phyloP scores from a whole-genome alignment of 2,329 filamentous ascomycete species.

The Colletotrichum karsti region DNA sequence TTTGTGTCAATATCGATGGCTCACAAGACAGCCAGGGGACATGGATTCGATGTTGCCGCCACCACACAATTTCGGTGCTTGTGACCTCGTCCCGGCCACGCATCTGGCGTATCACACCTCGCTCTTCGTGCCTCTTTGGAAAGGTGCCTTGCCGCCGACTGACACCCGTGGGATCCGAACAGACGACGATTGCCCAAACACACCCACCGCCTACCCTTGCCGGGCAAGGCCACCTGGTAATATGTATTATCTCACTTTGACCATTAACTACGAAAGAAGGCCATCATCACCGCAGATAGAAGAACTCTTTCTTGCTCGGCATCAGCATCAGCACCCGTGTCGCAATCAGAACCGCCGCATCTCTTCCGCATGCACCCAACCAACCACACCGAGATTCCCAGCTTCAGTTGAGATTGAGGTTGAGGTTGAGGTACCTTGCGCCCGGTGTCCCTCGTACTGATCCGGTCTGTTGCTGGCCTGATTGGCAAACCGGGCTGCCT shows the following conservation, averaged over 20 bases:
- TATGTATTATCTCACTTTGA: not conserved
- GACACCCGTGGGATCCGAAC: conserved; percentile 24
- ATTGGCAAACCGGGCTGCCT: not conserved
- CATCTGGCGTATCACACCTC: conserved; percentile 1
- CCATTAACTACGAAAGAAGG: not conserved
- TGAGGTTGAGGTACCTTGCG: no score
- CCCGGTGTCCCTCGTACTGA: no score
- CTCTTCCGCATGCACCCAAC: not conserved
- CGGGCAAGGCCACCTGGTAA: conserved; percentile 1
- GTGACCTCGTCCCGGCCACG: conserved; percentile 15
- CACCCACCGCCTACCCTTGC: conserved; percentile 9
- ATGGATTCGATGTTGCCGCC: not conserved
- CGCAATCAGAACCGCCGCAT: no score
- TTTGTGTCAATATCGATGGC: not conserved
- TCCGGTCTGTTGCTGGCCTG: no score
- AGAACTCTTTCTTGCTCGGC: not conserved
- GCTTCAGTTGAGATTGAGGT: not conserved
- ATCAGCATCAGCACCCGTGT: conserved; percentile 5
- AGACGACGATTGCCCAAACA: not conserved
- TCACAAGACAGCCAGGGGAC: not conserved
- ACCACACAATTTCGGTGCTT: conserved; percentile 2
- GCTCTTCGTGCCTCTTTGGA: not conserved
- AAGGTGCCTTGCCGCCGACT: conserved; percentile 15
- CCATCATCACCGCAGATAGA: not conserved
- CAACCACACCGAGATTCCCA: not conserved